Conservation (phyloP, 2,329 filamentous ascomycete species). For the Alternaria panax region DNA sequence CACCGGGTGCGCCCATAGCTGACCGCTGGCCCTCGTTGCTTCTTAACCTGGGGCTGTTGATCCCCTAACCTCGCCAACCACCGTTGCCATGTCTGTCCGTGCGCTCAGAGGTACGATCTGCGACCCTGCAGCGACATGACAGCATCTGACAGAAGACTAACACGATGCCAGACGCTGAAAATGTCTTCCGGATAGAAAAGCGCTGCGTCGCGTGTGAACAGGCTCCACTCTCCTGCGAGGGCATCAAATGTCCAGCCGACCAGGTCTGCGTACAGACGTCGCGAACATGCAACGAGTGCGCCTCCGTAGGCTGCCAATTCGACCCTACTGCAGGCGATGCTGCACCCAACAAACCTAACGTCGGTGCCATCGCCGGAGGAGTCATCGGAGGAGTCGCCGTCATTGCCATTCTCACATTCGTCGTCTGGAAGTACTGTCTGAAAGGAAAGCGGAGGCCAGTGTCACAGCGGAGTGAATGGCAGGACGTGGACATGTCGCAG, state of each 20-base stretch:
- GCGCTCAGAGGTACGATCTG: constrained; percentile 23
- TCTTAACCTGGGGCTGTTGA: constrained; percentile 17
- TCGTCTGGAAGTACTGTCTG: constrained; percentile 88
- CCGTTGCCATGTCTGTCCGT: constrained; percentile 28
- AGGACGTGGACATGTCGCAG: constrained; percentile 61
- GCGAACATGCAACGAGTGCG: constrained; percentile 67
- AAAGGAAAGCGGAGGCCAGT: constrained; percentile 75
- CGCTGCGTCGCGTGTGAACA: constrained; percentile 66
- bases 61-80: constrained; percentile 21
- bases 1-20: constrained; percentile 14
- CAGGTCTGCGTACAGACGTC: constrained; percentile 67
- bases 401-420: constrained; percentile 76
- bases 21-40: constrained; percentile 18
- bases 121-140: not conserved
- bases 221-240: constrained; percentile 62
- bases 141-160: constrained; percentile 16
- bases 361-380: constrained; percentile 89
- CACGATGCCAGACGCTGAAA: constrained; percentile 41
- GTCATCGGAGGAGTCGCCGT: constrained; percentile 84
- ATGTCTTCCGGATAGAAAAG: constrained; percentile 59
- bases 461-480: constrained; percentile 62
- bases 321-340: constrained; percentile 44
- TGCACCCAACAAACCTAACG: constrained; percentile 61
- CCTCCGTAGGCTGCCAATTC: constrained; percentile 62
- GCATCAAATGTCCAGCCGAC: constrained; percentile 57